phyloP scores from a whole-genome alignment of 257 asterid species.

The Jacaranda copaia region DNA sequence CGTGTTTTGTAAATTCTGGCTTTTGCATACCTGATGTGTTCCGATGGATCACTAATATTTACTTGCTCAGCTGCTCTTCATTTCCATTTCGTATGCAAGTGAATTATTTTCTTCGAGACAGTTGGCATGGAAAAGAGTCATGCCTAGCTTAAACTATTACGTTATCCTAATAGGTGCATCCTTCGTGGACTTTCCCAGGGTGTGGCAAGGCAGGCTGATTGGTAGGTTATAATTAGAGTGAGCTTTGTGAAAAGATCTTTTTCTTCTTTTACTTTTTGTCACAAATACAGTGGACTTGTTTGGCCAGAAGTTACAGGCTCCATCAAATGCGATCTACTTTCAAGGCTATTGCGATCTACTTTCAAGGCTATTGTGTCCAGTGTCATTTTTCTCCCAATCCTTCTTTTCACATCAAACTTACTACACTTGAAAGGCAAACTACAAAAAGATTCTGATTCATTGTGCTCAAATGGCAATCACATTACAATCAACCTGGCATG shows the following conservation, averaged over 20 bases:
- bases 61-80: too few relatives aligned
- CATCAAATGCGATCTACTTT: slow-evolving; percentile 4
- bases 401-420: neutral
- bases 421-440: neutral
- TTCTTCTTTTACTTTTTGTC: neutral
- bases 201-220: slow-evolving; percentile 17
- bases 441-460: neutral
- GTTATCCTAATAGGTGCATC: slow-evolving; percentile 6
- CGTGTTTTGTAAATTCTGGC: too few relatives aligned
- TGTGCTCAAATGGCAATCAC: neutral
- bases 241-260: slow-evolving; percentile 1
- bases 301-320: slow-evolving; percentile 9
- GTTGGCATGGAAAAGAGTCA: too few relatives aligned
- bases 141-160: neutral
- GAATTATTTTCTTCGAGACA: too few relatives aligned
- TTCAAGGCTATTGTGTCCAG: neutral
- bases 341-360: neutral
- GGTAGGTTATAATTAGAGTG: slow-evolving; percentile 1
- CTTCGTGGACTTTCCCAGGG: neutral
- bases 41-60: too few relatives aligned
- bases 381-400: neutral
- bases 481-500: neutral
- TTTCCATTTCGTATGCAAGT: too few relatives aligned
- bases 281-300: neutral
- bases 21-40: too few relatives aligned